Evolutionary conservation across 2,329 filamentous ascomycete genomes (phyloP), one percentile per base, ranked within the genome.

Genomic region (Aureobasidium uvarum): DNA sequence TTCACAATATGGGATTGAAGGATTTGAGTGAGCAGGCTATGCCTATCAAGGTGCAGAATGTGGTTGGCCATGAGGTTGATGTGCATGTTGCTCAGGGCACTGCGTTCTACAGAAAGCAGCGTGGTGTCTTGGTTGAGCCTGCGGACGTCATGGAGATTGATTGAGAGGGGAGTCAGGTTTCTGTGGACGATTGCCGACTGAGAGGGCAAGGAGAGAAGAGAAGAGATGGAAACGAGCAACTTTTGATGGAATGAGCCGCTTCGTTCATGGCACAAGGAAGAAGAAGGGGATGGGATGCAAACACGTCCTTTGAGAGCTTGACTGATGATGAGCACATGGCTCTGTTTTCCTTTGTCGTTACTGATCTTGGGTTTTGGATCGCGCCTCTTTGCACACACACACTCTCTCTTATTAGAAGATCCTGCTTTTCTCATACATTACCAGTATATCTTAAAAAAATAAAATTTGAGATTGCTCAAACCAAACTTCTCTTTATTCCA

Each of bases 1-100:
- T 48, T 14, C 36, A 46, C 38, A 55, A 54, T 41, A 64, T 64
- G 62, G 48, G 48, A 2, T n/a, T 51, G 25, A 16, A 16, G 48
- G 8, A 8, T 3, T 31, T 51, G 25, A 8, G 7, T 10, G 25
- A 31, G 7, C 1, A n/a, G 48, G 14, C 16, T 1, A 33, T 31
- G 48, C 48, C 48, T 10, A 7, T 51, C 25, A 31, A n/a, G 25
- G 48, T 51, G 16, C 2, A 3, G 3, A 33, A 51, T 13, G 25
- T 2, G 6, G 1, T 1, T 3, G 48, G 25, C 8, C 48, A 10
- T 11, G 25, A 31, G 25, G 48, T 51, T 51, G 48, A 51, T 28
- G 48, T 51, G 48, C 48, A 51, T 51, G 25, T 2, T 14, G 48
- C 31, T 5, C 48, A 31, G 25, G 48, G 48, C 7, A 51, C 48